Evolutionary conservation across 768 basidiomycete genomes (phyloP), one percentile per base, ranked within the genome.

Genomic region (Leucosporidium creatinivorum): DNA sequence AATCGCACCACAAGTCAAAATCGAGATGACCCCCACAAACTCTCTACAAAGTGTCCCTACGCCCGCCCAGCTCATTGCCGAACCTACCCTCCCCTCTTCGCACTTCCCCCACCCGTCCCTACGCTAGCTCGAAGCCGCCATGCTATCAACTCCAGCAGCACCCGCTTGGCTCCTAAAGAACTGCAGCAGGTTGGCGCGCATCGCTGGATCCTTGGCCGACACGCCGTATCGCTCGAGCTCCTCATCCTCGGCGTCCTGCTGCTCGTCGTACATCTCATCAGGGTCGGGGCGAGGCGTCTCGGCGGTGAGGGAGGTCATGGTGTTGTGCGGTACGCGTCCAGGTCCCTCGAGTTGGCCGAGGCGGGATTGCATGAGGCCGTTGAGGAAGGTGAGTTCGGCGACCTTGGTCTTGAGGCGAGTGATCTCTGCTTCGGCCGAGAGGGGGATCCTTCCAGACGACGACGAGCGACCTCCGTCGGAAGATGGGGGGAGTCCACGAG

Each of bases 321-420:
- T 33, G 19, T 55, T 51, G 23, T 54, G 48, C 30, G 71, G 71
- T 1, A 73, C 71, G 19, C 64, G 23, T 1, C 63, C 68, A 5
- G 68, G 68, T 0, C 64, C 68, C 30, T 69, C 71, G 61, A 73
- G 68, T 57, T 73, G 71, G 3, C 56, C 71, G 1, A 73, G 52
- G 1, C 71, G 59, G 19, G 51, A 57, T 52, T 73, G 71, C 71
- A 73, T 73, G 33, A 73, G 54, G 30, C 65, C 63, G 66, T 73
- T 73, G 44, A 73, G 68, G 71, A 73, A 73, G 55, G 71, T 73
- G 51, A 73, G 58, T 61, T 73, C 71, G 9, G 71, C 68, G 48
- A 69, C 66, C 54, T 73, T 73, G 56, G 62, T 65, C 61, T 62
- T 61, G 56, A 73, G 68, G 18, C 67, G 28, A 4, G 63, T 26